phyloP scores from a whole-genome alignment of 805 yeast genomes.

The Nakazawaea laoshanensis region DNA sequence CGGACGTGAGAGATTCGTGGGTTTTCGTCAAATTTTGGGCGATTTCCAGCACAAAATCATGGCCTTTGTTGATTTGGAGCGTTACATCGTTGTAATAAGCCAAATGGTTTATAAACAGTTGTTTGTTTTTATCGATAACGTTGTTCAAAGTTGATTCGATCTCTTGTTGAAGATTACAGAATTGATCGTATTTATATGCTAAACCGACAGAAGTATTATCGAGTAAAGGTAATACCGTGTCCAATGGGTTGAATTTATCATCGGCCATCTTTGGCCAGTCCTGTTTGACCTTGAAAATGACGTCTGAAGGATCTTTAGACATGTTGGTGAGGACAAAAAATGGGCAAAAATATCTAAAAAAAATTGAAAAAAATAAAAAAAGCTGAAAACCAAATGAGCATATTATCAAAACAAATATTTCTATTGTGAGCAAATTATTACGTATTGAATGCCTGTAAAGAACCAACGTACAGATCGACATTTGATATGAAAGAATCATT shows the following conservation, averaged over 20 bases:
- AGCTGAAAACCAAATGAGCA: too few relatives aligned
- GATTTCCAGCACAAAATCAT: slow-evolving; percentile 14
- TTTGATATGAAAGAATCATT: slow-evolving; percentile 48
- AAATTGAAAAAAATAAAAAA: too few relatives aligned
- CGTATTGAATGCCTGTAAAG: slow-evolving; percentile 17
- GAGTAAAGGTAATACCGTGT: slow-evolving; percentile 70
- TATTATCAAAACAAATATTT: too few relatives aligned
- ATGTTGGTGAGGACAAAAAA: too few relatives aligned
- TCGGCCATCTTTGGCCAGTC: slow-evolving; percentile 43
- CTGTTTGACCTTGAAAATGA: slow-evolving; percentile 20
- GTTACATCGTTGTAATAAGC: slow-evolving; percentile 77
- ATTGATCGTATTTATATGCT: slow-evolving; percentile 65
- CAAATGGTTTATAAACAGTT: slow-evolving; percentile 76
- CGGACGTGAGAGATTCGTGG: slow-evolving; percentile 49
- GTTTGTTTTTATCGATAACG: slow-evolving; percentile 76
- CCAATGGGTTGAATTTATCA: slow-evolving; percentile 70
- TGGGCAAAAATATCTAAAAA: too few relatives aligned
- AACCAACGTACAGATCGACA: slow-evolving; percentile 38
- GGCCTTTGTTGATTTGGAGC: slow-evolving; percentile 50
- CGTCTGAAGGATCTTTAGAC: slow-evolving; percentile 9
- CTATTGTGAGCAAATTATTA: slow-evolving; percentile 2
- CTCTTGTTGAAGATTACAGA: slow-evolving; percentile 47
- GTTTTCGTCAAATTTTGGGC: slow-evolving; percentile 42
- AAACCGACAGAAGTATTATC: slow-evolving; percentile 90
- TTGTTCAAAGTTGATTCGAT: slow-evolving; percentile 50